Conservation (phyloP, 768 basidiomycete species). For the Phaeolepiota aurea region DNA sequence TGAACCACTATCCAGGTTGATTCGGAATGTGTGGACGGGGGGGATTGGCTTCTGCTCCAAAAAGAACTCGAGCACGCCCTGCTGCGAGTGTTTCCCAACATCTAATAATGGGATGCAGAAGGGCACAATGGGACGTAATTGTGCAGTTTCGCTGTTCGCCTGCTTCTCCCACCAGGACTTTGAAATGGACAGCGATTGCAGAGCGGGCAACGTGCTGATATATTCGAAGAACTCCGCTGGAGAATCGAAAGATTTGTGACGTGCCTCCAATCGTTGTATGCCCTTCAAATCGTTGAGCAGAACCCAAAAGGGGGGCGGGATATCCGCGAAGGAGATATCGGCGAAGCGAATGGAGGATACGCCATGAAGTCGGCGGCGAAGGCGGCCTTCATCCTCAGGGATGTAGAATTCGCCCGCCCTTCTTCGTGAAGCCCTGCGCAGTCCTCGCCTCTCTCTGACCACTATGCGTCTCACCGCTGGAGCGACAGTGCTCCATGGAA, state of each 20-base stretch:
- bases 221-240: conserved; percentile 17
- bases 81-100: conserved; percentile 10
- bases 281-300: conserved; percentile 16
- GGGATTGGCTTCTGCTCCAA: conserved; percentile 13
- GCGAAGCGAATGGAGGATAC: conserved; percentile 14
- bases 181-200: conserved; percentile 19
- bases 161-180: conserved; percentile 12
- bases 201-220: conserved; percentile 16
- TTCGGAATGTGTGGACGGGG: conserved; percentile 11
- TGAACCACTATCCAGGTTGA: conserved; percentile 12
- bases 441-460: conserved; percentile 8
- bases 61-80: conserved; percentile 14
- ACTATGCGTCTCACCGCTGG: conserved; percentile 14
- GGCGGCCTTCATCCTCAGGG: conserved; percentile 9
- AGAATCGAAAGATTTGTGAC: conserved; percentile 14
- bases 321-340: conserved; percentile 15
- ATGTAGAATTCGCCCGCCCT: conserved; percentile 6
- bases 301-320: conserved; percentile 18
- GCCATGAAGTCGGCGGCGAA: conserved; percentile 8
- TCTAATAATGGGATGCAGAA: conserved; percentile 15
- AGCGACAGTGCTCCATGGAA: conserved; percentile 18
- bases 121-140: conserved; percentile 8
- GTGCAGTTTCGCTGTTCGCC: conserved; percentile 5
- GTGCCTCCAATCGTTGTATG: conserved; percentile 16
- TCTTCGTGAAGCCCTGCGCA: neutral